Evolutionary conservation across 495 filamentous ascomycete genomes (phyloP).

Genomic region (Cryomyces minteri): DNA sequence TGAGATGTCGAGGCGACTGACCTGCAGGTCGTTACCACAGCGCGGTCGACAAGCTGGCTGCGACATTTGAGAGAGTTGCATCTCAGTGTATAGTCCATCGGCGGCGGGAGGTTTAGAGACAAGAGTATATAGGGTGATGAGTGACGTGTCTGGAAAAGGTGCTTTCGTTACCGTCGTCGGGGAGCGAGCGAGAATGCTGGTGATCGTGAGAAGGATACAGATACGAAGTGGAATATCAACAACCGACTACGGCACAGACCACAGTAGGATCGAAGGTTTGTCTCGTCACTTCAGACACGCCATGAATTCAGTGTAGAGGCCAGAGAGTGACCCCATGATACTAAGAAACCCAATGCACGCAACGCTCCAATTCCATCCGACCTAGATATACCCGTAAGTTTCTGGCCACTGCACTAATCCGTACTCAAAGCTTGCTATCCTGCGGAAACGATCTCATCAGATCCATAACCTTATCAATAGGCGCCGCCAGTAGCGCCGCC

Average conservation of each 20-base stretch:
- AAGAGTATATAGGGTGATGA: neutral
- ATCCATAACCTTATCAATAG: slow-evolving; percentile 31
- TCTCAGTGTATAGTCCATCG: slow-evolving; percentile 53
- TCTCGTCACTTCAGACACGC: too few relatives aligned
- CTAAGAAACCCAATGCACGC: too few relatives aligned
- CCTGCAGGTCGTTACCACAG: slow-evolving; percentile 88
- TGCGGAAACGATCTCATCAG: slow-evolving; percentile 29
- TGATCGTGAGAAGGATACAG: too few relatives aligned
- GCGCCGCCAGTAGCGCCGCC: slow-evolving; percentile 28
- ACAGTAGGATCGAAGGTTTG: too few relatives aligned
- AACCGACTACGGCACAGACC: too few relatives aligned
- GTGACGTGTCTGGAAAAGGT: neutral
- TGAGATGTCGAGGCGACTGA: slow-evolving; percentile 14
- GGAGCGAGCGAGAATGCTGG: too few relatives aligned
- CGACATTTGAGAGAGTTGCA: slow-evolving; percentile 79
- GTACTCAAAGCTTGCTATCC: neutral
- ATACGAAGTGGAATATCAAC: too few relatives aligned
- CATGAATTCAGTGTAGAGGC: too few relatives aligned
- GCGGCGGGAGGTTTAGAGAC: neutral
- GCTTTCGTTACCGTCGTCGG: neutral
- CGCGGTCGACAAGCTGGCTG: slow-evolving; percentile 48
- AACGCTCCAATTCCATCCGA: too few relatives aligned
- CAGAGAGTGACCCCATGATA: too few relatives aligned
- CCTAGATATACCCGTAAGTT: too few relatives aligned
- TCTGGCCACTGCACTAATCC: too few relatives aligned